Conservation (phyloP, 495 filamentous ascomycete species). For the Niebla homalea region DNA sequence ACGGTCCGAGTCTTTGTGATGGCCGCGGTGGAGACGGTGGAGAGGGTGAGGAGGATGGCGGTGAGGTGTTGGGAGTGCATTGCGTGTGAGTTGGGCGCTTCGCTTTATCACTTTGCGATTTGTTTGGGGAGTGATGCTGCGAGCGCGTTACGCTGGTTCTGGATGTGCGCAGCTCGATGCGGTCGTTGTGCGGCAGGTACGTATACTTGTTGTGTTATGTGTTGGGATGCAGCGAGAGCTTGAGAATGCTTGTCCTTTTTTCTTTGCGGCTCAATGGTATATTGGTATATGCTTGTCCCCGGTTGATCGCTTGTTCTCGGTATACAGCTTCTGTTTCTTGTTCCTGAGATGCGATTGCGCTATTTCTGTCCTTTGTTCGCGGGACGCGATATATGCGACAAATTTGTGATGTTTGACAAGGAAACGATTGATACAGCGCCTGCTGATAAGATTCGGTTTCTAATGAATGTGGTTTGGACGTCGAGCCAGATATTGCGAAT, state of each 20-base stretch:
- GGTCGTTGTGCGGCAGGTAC: neutral
- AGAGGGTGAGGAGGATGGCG: neutral
- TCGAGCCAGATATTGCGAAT: neutral
- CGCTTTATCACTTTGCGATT: too few species aligned
- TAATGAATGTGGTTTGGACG: neutral
- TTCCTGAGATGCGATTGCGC: neutral
- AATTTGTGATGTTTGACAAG: neutral
- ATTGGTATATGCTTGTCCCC: neutral
- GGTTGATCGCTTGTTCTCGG: neutral
- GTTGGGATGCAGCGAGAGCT: neutral
- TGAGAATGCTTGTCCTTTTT: neutral
- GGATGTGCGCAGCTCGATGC: neutral
- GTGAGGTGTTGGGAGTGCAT: neutral
- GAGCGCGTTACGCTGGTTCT: neutral
- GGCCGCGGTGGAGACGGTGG: neutral
- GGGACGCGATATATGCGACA: neutral
- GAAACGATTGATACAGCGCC: neutral
- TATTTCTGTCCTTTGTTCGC: neutral
- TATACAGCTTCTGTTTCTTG: neutral
- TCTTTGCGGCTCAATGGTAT: neutral
- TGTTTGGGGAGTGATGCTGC: neutral
- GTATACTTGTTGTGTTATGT: too few species aligned
- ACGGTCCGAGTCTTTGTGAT: neutral
- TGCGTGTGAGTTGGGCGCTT: neutral
- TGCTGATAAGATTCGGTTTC: neutral